Conservation (phyloP, 2,329 filamentous ascomycete species). For the Fusarium sp. region DNA sequence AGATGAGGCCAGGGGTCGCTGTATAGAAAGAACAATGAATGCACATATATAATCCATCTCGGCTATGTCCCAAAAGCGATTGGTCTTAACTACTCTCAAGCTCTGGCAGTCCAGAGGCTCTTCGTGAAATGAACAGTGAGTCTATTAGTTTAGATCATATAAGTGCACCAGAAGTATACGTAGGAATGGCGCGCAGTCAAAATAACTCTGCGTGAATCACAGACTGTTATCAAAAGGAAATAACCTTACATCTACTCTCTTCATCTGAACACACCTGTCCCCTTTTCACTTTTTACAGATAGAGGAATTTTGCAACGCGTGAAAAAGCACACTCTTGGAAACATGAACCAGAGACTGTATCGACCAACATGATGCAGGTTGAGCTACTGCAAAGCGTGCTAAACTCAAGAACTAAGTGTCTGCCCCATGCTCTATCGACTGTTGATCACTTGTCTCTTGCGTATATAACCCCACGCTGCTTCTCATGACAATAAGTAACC, state of each 20-base stretch:
- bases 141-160: neutral
- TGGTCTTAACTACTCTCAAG: neutral
- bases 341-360: neutral
- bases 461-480: neutral
- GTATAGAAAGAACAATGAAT: neutral
- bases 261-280: neutral
- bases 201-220: neutral
- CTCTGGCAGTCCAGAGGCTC: neutral
- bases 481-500: neutral
- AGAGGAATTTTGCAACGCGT: neutral
- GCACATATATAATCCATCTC: neutral
- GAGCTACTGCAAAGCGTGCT: neutral
- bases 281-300: neutral
- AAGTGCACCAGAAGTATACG: neutral
- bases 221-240: neutral
- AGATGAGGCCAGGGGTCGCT: neutral
- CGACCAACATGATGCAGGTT: neutral
- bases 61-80: neutral
- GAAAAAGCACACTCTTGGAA: neutral
- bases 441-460: neutral
- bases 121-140: neutral
- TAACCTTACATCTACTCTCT: neutral
- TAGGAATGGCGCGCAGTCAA: neutral
- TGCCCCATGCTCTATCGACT: neutral
- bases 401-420: neutral